Base-by-base conservation (phyloP, 208 protist species). In the Acanthamoeba castellanii region DNA sequence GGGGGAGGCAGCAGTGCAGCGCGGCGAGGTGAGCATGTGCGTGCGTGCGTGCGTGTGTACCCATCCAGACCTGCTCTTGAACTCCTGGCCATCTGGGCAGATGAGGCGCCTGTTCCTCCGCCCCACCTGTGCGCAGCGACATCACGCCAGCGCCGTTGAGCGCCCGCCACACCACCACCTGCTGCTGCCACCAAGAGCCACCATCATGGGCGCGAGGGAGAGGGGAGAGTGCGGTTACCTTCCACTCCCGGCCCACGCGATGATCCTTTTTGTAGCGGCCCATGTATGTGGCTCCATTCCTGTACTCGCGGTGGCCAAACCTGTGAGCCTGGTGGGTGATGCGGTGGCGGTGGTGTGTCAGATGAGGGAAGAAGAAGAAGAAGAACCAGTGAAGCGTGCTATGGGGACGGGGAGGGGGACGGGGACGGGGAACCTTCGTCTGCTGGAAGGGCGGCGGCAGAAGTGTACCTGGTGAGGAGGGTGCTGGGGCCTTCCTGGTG, bases 201-300 rank as follows among this genome's bases (percentile, higher is more conserved):
- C 11, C 7, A 11, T 52, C 11, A 11, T 52, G 47, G 47, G 11
- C 47, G 64, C n/a, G 32, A 50, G 50, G 16, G 18, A 22, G 7
- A 3, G 25, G 57, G 57, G 57, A 16, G 27, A 18, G 13, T 3
- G 57, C 57, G 57, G 37, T 42, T 87, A 37, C 78, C 78, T 87
- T 11, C 78, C 78, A 87, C 42, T 30, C 30, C 2, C 6, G 30
- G 3, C 78, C 78, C 14, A 87, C 52, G 11, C 78, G 78, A 47
- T 47, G 78, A 20, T 87, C 78, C 13, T 4, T 7, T 0, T 61
- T 5, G 30, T 87, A 87, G 16, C 8, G 1, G 22, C 78, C 78
- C 13, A 37, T 47, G 30, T 87, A 87, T 47, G 78, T 87, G 27
- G 78, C 78, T n/a, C 78, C 78, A 42, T 37, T 61, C 6, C 78